Conservation (phyloP, 495 filamentous ascomycete genomes). For the Penicillium steckii region DNA sequence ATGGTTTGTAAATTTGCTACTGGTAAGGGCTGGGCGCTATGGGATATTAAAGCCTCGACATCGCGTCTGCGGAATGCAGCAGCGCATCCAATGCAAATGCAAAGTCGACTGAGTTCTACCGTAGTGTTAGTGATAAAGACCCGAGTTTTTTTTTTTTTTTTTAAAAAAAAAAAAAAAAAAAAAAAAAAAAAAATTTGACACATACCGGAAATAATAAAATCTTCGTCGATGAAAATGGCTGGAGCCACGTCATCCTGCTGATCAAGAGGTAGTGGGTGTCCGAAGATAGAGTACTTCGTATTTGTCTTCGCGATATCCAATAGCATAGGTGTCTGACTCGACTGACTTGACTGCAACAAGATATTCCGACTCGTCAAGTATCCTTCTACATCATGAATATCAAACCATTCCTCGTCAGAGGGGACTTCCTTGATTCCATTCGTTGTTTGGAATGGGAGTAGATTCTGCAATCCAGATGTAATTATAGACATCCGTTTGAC, state of each 20-base stretch:
- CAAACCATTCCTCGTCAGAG: constrained; percentile 22
- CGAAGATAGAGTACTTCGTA: too few species aligned
- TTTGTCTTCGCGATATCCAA: too few species aligned
- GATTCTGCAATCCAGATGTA: background rate
- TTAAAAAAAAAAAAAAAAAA: too few species aligned
- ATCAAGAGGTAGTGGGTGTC: background rate
- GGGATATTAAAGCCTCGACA: constrained; percentile 16
- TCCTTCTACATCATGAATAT: constrained; percentile 21
- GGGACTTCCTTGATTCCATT: constrained; percentile 14
- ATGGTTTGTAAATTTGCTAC: background rate
- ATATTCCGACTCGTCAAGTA: constrained; percentile 11
- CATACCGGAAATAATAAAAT: background rate
- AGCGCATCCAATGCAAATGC: constrained; percentile 19
- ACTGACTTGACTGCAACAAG: background rate
- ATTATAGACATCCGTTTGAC: background rate
- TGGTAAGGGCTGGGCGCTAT: background rate
- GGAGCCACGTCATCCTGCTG: too few species aligned
- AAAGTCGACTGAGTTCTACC: constrained; percentile 11
- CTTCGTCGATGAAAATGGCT: background rate
- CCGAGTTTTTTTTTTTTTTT: too few species aligned
- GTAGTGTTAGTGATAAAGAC: background rate
- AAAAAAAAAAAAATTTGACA: background rate
- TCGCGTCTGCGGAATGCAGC: constrained; percentile 21
- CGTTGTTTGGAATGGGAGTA: constrained; percentile 7
- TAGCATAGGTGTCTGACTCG: background rate